phyloP scores from a whole-genome alignment of 2,329 filamentous ascomycete genomes.

The Fusarium sp. region DNA sequence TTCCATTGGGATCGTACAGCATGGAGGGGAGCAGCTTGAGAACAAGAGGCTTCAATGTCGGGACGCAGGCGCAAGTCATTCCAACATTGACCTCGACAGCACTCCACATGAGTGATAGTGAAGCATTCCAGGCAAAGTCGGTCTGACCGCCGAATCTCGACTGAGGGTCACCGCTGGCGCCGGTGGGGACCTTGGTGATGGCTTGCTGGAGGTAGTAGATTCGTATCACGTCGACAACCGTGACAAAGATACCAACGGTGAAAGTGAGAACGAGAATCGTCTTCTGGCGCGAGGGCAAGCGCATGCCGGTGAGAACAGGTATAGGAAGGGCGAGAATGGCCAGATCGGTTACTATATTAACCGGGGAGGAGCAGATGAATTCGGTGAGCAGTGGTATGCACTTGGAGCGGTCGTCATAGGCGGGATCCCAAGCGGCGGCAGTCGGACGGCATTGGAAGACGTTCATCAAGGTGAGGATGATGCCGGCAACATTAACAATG shows the following conservation, averaged over 20 bases:
- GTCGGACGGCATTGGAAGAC: conserved; percentile 87
- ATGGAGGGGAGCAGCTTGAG: conserved; percentile 71
- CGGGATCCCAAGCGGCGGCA: conserved; percentile 72
- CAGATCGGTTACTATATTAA: conserved; percentile 93
- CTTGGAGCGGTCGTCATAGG: conserved; percentile 46
- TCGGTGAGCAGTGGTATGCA: conserved; percentile 72
- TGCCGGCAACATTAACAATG: conserved; percentile 82
- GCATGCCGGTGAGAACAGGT: conserved; percentile 88
- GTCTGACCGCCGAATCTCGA: conserved; percentile 64
- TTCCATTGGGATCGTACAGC: conserved; percentile 64
- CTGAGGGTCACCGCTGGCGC: conserved; percentile 51
- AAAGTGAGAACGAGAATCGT: conserved; percentile 89
- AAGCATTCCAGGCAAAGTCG: conserved; percentile 79
- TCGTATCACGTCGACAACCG: conserved; percentile 87
- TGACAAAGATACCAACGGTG: conserved; percentile 86
- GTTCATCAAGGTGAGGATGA: conserved; percentile 86
- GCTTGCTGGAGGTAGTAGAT: conserved; percentile 91
- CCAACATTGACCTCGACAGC: conserved; percentile 91
- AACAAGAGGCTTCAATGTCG: conserved; percentile 88
- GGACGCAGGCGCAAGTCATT: conserved; percentile 92
- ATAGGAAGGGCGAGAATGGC: conserved; percentile 89
- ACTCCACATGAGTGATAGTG: conserved; percentile 92
- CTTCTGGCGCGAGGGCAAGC: conserved; percentile 86
- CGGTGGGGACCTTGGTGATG: conserved; percentile 57
- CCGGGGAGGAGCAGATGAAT: conserved; percentile 81